Evolutionary conservation across 805 yeast species (phyloP), one percentile per base, ranked within the genome.

Genomic region (Schwanniomyces pseudopolymorphus): DNA sequence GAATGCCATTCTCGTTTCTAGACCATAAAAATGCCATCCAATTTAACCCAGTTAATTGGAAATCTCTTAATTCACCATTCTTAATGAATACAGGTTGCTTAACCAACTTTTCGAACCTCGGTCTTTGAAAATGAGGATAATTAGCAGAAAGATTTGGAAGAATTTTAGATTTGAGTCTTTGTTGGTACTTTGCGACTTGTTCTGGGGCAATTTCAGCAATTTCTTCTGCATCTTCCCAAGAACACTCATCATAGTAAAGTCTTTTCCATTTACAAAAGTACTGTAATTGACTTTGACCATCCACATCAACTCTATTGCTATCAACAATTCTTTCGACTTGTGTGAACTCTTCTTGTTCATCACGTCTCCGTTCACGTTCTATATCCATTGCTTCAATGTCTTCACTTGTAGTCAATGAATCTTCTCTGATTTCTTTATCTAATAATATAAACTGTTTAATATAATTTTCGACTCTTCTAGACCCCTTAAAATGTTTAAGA

Each of bases 11-110:
- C 70, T 94, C 97, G 66, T 92, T 89, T 59, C 97, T 81, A 3
- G 96, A 89, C 99, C 99, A 94, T 50, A 94, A 72, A 64, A 92
- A 94, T 0, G 99, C 99, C 99, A 94, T 94, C 99, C 99, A 94
- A 67, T 94, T 94, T 51, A 94, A 78, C 46, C 99, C 99, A 0
- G 99, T 94, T 64, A 94, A 78, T 73, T 94, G 99, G 79, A 94
- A 94, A 70, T 94, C 99, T 64, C 99, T 82, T 53, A 94, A 77
- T 64, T 87, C 94, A 42, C 97, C 97, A 59, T 86, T 84, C 63
- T 90, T 90, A 53, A 94, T 84, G 60, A 86, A 94, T 11, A 84
- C 76, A 0, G 99, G 99, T 68, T 94, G 99, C 44, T 77, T 78
- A 24, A 79, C 79, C 43, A 94, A 74, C 62, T 92, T 94, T 64